A percentile compares a stretch with the other conserved stretches of the same genome.
phyloP scores from a whole-genome alignment of 1,139 yeast genomes.

The Hyphopichia fennica region DNA sequence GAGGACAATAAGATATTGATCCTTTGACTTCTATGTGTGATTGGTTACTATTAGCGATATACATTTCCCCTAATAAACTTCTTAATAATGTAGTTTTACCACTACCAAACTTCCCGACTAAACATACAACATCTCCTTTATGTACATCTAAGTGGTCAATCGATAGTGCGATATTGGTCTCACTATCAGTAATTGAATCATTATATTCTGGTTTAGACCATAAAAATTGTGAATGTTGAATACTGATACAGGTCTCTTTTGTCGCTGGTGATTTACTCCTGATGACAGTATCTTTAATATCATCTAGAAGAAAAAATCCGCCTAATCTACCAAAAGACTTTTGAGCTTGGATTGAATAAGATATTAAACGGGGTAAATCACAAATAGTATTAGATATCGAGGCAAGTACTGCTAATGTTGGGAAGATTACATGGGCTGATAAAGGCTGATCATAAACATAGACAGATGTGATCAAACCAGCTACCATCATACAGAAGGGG shows the following conservation, averaged over 20 bases:
- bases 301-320: conserved; percentile 21
- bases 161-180: conserved; percentile 10
- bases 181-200: conserved; percentile 10
- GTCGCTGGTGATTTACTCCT: conserved; percentile 8
- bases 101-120: conserved; percentile 22
- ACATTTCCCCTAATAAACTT: conserved; percentile 18
- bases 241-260: conserved; percentile 11
- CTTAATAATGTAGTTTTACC: conserved; percentile 20
- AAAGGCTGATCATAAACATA: conserved; percentile 46
- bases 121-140: conserved; percentile 15
- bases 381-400: conserved; percentile 59
- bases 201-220: conserved; percentile 13
- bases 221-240: conserved; percentile 19
- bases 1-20: conserved; percentile 23
- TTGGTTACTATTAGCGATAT: not conserved
- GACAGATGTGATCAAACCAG: conserved; percentile 59
- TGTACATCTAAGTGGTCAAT: conserved; percentile 14
- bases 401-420: conserved; percentile 62
- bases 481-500: conserved; percentile 65
- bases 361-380: conserved; percentile 10
- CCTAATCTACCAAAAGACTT: conserved; percentile 22
- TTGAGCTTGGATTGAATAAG: conserved; percentile 17
- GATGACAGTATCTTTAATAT: conserved; percentile 13
- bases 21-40: conserved; percentile 18
- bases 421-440: conserved; percentile 73